Evolutionary conservation across 2,329 filamentous ascomycete species (phyloP).

Genomic region (Dactylellina leptospora): DNA sequence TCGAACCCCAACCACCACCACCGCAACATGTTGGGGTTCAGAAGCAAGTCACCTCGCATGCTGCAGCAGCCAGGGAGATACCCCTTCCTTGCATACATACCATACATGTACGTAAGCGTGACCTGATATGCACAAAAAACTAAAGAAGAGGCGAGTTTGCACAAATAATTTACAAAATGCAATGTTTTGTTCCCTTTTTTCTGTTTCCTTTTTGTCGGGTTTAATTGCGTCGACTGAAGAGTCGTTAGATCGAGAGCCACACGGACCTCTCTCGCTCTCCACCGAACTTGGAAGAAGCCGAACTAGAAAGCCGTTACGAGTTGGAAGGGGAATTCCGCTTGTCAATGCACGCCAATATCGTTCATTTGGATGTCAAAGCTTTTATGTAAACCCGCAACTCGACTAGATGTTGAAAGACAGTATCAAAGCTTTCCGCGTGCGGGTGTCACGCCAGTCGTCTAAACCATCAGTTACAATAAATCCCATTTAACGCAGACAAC

Average conservation of each 20-base stretch:
- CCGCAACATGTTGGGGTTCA: slow-evolving; percentile 46
- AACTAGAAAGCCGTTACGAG: slow-evolving; percentile 17
- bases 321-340: slow-evolving; percentile 30
- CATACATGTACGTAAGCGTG: slow-evolving; percentile 38
- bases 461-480: no score
- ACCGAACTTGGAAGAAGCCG: slow-evolving; percentile 27
- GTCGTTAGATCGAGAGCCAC: slow-evolving; percentile 23
- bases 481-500: no score
- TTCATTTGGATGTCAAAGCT: slow-evolving; percentile 27
- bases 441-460: slow-evolving; percentile 21
- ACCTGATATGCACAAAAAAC: not conserved
- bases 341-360: not conserved
- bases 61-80: slow-evolving; percentile 33
- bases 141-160: not conserved
- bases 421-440: slow-evolving; percentile 39
- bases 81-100: slow-evolving; percentile 30
- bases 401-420: slow-evolving; percentile 8
- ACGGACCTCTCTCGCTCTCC: slow-evolving; percentile 29
- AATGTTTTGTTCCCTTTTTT: not conserved
- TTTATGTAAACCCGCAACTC: slow-evolving; percentile 33
- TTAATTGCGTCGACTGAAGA: no score
- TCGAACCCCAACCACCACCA: not conserved
- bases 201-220: not conserved
- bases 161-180: not conserved
- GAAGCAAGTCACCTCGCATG: slow-evolving; percentile 53